phyloP scores from a whole-genome alignment of 192 early-diverging fungal species.

The Backusella liffmaniae region DNA sequence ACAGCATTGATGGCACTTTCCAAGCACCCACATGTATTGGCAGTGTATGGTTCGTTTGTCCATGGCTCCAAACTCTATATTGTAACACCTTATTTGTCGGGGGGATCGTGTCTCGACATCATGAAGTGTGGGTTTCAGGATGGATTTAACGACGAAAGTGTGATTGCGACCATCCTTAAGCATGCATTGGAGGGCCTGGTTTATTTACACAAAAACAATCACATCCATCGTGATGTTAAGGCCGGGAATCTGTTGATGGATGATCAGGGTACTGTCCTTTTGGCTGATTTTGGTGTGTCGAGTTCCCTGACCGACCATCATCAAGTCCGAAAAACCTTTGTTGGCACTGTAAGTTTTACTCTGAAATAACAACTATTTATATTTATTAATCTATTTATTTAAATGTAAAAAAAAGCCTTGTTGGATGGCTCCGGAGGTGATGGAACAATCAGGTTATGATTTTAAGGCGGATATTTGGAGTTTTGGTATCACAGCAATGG shows the following conservation, averaged over 20 bases:
- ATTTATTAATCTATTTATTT: neutral
- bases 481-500: conserved; percentile 86
- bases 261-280: conserved; percentile 57
- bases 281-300: conserved; percentile 72
- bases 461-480: conserved; percentile 91
- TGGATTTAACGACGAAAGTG: conserved; percentile 77
- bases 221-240: conserved; percentile 73
- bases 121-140: conserved; percentile 79
- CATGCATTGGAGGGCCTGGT: conserved; percentile 67
- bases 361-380: neutral
- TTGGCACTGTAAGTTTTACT: conserved; percentile 51
- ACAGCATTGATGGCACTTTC: conserved; percentile 87
- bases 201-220: conserved; percentile 64
- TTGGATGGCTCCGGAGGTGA: conserved; percentile 60
- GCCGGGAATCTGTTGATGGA: conserved; percentile 67
- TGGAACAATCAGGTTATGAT: conserved; percentile 85
- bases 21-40: conserved; percentile 79
- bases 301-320: conserved; percentile 61
- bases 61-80: conserved; percentile 76
- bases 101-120: conserved; percentile 83
- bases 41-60: conserved; percentile 83
- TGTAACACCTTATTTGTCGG: conserved; percentile 77
- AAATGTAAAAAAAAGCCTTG: conserved; percentile 16
- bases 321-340: conserved; percentile 68
- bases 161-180: conserved; percentile 78